Evolutionary conservation across 116 monocot species (phyloP), one percentile per base, ranked within the genome.

Genomic region (Zostera marina): DNA sequence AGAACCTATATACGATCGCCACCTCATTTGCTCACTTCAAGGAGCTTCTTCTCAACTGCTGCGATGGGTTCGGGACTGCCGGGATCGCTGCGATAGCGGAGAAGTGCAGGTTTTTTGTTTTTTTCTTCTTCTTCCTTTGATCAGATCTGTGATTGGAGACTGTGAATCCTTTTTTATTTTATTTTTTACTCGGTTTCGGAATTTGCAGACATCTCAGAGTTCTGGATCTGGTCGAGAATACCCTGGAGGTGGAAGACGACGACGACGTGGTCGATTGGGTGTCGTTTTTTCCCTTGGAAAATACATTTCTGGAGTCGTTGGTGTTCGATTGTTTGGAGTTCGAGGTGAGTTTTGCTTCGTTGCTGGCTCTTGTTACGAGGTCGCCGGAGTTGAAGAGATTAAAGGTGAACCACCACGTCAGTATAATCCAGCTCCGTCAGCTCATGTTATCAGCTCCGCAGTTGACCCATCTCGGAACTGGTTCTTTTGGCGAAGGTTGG

Each of bases 191-290:
- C 22, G 22, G 41, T 21, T 57, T 26, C 8, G 22, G 23, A 25
- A 53, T 51, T 43, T 26, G 11, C 57, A 91, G 91, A 71, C 60
- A 73, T 22, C 72, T 92, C 44, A 65, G 83, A 5, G 78, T 78
- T 46, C 65, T 92, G 22, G 87, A 92, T 83, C 80, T 92, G 76
- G 78, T 78, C 6, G 92, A 92, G 68, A 62, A 75, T 55, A 70
- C 76, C 24, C 19, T 92, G 15, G 92, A 83, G 13, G 74, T 78
- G 3, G 77, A 76, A 17, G 51, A 41, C 2, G n/a, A 48, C 14
- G 19, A 48, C 8, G 48, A 48, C 17, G 48, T 19, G 7, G 72
- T 74, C 4, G 83, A 87, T 59, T 92, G 92, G 92, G 70, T 92
- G 9, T 78, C 83, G 1, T 72, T 26, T 54, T 92, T 92, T 56